Evolutionary conservation across 1,284 basidiomycete genomes (phyloP), one percentile per base, ranked within the genome.

Genomic region (Ustilago vetiveriae): DNA sequence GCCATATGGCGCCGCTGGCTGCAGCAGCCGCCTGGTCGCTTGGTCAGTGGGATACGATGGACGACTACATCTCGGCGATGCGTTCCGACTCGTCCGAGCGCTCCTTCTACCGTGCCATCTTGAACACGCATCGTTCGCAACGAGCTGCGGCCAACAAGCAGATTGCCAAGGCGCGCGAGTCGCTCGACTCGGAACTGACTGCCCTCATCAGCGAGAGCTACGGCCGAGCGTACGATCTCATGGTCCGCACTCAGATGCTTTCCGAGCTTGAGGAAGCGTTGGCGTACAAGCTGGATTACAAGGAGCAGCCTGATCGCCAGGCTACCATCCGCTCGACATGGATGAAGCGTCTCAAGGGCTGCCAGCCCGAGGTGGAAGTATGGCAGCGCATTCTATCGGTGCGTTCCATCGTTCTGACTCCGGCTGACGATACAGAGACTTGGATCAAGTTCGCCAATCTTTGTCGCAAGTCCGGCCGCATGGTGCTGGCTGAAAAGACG

Each of bases 311-410:
- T 2, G 93, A 96, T 70, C 88, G 94, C 22, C 79, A 81, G 46
- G 78, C 77, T 7, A 80, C 78, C 29, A 81, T 82, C 47, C 75
- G 80, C 3, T 56, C 72, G 9, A 81, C 78, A 13, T 72, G 57
- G 62, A 64, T 68, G 60, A 74, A 69, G 74, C 93, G 92, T 60
- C 83, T 99, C 37, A 90, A 93, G 84, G 96, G 94, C 3, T 98
- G 95, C 83, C 94, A 98, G 81, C 92, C 93, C 16, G 96, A 98
- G 74, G 96, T 98, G 17, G 96, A 99, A 82, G 94, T 97, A 4
- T 99, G 96, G 96, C 96, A 98, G 83, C 89, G 95, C 21, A 93
- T 98, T 43, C 85, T 99, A 16, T 95, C 98, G 84, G 93, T 99
- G 35, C 89, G 96, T 57, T 93, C 94, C 0, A 87, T 98, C 45